Conservation (phyloP, 78 protist species). For the Speleostelium caveatum region DNA sequence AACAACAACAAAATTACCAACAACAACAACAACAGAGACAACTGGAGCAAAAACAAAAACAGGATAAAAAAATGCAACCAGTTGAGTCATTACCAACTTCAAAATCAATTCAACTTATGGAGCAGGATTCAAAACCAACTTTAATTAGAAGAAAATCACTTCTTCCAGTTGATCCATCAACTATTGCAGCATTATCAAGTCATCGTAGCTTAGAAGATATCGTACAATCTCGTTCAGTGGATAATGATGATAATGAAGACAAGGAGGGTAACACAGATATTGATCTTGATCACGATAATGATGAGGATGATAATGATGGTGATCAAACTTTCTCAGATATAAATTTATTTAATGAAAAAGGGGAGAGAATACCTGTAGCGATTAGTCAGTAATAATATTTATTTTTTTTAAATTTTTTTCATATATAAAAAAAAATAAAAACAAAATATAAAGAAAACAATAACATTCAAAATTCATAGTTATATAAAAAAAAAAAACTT, state of each 20-base stretch:
- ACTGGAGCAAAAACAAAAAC: background rate
- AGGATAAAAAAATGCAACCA: background rate
- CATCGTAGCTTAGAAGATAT: conserved; percentile 72
- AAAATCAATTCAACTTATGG: background rate
- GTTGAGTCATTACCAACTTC: background rate
- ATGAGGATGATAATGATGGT: conserved; percentile 14
- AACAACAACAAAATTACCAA: conserved; percentile 5
- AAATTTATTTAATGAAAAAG: no score
- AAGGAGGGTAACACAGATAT: background rate
- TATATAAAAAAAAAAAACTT: no score
- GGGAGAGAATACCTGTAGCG: no score
- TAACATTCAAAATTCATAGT: no score
- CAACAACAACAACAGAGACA: background rate
- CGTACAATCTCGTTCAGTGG: background rate
- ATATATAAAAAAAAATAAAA: no score
- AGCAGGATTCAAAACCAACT: background rate
- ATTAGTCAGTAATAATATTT: no score
- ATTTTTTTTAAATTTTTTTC: no score
- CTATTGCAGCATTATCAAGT: conserved; percentile 65
- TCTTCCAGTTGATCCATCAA: conserved; percentile 77
- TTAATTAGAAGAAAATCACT: conserved; percentile 77
- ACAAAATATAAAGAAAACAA: no score
- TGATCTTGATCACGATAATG: background rate
- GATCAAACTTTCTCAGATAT: background rate
- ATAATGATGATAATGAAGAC: background rate